These are phyloP conservation scores for Geosmithia putterillii DNA, from an alignment of 2,329 filamentous ascomycete species.

Conservation along the genomic window DNA sequence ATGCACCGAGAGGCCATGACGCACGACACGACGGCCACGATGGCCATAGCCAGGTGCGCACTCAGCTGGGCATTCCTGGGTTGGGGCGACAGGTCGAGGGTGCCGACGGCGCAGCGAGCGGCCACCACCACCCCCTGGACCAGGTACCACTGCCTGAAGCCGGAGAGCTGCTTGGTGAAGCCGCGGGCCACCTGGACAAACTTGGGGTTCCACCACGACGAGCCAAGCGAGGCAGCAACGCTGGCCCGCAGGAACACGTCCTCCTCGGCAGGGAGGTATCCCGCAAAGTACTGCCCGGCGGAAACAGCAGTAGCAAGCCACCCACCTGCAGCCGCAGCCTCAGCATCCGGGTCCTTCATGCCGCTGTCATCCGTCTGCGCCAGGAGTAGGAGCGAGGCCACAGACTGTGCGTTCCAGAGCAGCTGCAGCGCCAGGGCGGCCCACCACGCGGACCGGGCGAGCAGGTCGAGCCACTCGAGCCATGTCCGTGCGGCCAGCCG, in stretches of 20 bases:
- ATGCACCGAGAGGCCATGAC: constrained; percentile 30
- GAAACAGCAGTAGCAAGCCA: constrained; percentile 5
- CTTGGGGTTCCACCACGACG: constrained; percentile 58
- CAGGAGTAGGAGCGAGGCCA: constrained; percentile 11
- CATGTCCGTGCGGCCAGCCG: constrained; percentile 14
- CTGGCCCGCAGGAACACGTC: constrained; percentile 29
- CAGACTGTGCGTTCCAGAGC: constrained; percentile 39
- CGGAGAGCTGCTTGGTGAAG: constrained; percentile 45
- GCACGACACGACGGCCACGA: constrained; percentile 31
- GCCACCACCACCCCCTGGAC: constrained; percentile 49
- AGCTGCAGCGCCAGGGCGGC: constrained; percentile 31
- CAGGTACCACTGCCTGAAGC: constrained; percentile 52
- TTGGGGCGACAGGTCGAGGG: constrained; percentile 21
- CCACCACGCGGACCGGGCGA: constrained; percentile 35
- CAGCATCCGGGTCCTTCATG: constrained; percentile 21
- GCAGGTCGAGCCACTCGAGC: constrained; percentile 27
- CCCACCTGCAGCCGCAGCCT: constrained; percentile 2
- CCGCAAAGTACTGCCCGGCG: constrained; percentile 7
- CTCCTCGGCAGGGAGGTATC: constrained; percentile 25
- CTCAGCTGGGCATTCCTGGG: constrained; percentile 29
- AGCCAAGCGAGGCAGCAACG: constrained; percentile 33
- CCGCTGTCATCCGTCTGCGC: constrained; percentile 9
- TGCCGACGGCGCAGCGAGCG: constrained; percentile 25
- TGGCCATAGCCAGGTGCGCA: constrained; percentile 42
- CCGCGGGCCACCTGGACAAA: constrained; percentile 48